Conservation (phyloP, 148 eudicot species). For the Selenicereus undatus region DNA sequence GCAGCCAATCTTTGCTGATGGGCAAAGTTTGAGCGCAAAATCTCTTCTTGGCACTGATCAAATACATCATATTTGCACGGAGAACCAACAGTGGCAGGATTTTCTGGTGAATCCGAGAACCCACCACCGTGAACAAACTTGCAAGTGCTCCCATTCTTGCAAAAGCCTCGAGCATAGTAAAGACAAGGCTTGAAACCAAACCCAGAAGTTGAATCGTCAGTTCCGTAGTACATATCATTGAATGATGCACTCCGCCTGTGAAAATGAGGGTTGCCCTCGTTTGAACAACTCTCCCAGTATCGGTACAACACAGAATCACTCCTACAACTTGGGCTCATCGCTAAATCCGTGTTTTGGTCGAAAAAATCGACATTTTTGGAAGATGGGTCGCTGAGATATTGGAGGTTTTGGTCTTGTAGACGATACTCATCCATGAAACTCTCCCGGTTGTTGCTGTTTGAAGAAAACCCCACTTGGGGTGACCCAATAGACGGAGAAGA, state of each 20-base stretch:
- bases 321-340: conserved; percentile 44
- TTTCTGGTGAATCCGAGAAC: conserved; percentile 20
- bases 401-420: conserved; percentile 24
- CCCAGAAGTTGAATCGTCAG: conserved; percentile 46
- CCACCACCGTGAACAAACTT: conserved; percentile 58
- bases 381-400: conserved; percentile 36
- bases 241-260: conserved; percentile 71
- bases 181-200: conserved; percentile 65
- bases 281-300: conserved; percentile 24
- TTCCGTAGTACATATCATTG: conserved; percentile 50
- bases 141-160: conserved; percentile 65
- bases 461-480: conserved; percentile 22
- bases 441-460: background rate
- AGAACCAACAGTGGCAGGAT: conserved; percentile 36
- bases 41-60: conserved; percentile 45
- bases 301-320: conserved; percentile 45
- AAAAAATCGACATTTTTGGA: conserved; percentile 33
- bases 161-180: conserved; percentile 61
- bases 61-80: conserved; percentile 45
- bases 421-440: conserved; percentile 26
- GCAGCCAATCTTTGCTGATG: conserved; percentile 63
- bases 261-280: conserved; percentile 14
- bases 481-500: conserved; percentile 29
- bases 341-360: conserved; percentile 34
- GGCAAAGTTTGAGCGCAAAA: conserved; percentile 54